These are phyloP conservation scores for Penicillium sp. DNA, from an alignment of 2,329 filamentous ascomycete genomes.

Conservation along the genomic window DNA sequence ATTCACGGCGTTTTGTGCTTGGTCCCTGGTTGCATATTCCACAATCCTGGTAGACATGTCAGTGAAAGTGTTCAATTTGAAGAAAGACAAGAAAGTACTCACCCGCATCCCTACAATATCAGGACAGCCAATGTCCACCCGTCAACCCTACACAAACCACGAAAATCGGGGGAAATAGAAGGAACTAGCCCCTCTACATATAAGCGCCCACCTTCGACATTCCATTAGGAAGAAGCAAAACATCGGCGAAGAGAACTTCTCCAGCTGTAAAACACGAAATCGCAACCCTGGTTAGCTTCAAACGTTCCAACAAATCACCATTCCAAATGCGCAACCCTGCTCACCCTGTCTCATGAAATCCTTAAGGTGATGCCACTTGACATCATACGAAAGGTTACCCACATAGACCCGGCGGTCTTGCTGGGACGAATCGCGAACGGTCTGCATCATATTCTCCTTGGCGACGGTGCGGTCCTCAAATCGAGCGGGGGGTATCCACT, in stretches of 20 bases:
- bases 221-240: conserved; percentile 99
- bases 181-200: conserved; percentile 83
- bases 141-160: conserved; percentile 86
- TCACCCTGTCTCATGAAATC: conserved; percentile 99
- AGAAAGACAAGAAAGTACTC: conserved; percentile 50
- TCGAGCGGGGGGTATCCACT: conserved; percentile 66
- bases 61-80: background rate
- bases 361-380: conserved; percentile 99
- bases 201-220: conserved; percentile 99
- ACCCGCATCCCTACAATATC: conserved; percentile 99
- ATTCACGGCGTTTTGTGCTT: conserved; percentile 95
- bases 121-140: conserved; percentile 89
- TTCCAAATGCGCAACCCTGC: conserved; percentile 39
- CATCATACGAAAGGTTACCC: conserved; percentile 97
- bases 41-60: conserved; percentile 72
- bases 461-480: conserved; percentile 80
- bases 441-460: conserved; percentile 95
- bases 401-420: conserved; percentile 99
- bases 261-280: conserved; percentile 64
- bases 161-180: conserved; percentile 57
- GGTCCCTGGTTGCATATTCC: conserved; percentile 99
- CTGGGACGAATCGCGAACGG: conserved; percentile 88
- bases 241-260: conserved; percentile 99
- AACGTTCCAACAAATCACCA: conserved; percentile 17
- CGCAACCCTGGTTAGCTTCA: conserved; percentile 19